Evolutionary conservation across 768 basidiomycete species (phyloP).

Genomic region (Ephemerocybe angulata): DNA sequence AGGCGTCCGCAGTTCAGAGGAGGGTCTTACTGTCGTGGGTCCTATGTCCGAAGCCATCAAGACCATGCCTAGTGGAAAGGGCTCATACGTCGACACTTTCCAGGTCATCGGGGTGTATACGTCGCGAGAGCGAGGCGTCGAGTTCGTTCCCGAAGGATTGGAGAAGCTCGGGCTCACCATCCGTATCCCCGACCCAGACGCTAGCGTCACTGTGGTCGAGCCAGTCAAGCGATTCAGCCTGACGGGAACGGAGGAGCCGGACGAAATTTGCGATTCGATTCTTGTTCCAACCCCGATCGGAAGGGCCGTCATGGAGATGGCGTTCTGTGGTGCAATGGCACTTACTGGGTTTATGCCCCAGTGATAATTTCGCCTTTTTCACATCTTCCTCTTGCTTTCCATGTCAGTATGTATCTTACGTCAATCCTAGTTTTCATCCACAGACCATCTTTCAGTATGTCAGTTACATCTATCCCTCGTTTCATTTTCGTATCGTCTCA

Average conservation of each 20-base stretch:
- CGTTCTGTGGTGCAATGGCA: slow-evolving; percentile 50
- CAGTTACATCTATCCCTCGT: no score
- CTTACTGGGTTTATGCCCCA: slow-evolving; percentile 45
- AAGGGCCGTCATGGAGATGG: slow-evolving; percentile 54
- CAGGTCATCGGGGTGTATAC: slow-evolving; percentile 57
- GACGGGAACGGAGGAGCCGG: slow-evolving; percentile 19
- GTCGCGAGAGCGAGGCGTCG: slow-evolving; percentile 62
- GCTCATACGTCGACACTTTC: slow-evolving; percentile 19
- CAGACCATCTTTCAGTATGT: no score
- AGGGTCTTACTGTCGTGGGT: slow-evolving; percentile 66
- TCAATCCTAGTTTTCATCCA: background rate
- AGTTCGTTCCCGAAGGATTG: slow-evolving; percentile 79
- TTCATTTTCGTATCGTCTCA: no score
- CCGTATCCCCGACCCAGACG: slow-evolving; percentile 24
- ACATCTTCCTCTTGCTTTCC: background rate
- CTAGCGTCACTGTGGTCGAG: slow-evolving; percentile 19
- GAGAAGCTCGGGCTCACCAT: slow-evolving; percentile 68
- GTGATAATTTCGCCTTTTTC: no score
- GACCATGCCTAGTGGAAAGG: slow-evolving; percentile 37
- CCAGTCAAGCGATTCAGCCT: slow-evolving; percentile 12
- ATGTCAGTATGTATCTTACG: no score
- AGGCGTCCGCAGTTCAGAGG: slow-evolving; percentile 69
- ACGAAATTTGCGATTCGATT: slow-evolving; percentile 38
- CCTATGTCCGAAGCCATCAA: slow-evolving; percentile 51
- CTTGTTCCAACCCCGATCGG: slow-evolving; percentile 49